These are phyloP conservation scores for Dactylellina leptospora DNA, from an alignment of 2,329 filamentous ascomycete species.

Conservation along the genomic window DNA sequence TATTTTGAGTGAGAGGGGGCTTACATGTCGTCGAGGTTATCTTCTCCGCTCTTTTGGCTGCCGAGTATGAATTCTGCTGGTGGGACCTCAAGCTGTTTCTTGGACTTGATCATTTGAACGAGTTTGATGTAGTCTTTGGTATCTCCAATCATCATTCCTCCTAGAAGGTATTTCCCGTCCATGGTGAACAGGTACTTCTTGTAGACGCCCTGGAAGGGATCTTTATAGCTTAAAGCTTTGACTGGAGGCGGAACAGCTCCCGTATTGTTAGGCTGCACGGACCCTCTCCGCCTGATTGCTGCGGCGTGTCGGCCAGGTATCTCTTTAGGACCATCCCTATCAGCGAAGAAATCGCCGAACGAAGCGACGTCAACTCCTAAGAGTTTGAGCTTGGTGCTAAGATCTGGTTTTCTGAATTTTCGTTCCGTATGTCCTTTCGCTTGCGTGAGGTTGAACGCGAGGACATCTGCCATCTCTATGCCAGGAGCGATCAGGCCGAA, in stretches of 20 bases:
- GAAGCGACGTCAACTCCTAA: conserved; percentile 90
- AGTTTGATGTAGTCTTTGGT: conserved; percentile 90
- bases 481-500: conserved; percentile 90
- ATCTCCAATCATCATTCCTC: conserved; percentile 98
- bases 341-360: conserved; percentile 93
- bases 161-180: conserved; percentile 87
- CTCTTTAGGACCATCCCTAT: conserved; percentile 79
- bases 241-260: conserved; percentile 66
- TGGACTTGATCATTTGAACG: conserved; percentile 84
- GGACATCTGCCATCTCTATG: conserved; percentile 89
- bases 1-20: conserved; percentile 53
- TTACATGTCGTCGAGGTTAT: conserved; percentile 73
- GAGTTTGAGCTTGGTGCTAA: conserved; percentile 91
- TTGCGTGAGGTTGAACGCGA: conserved; percentile 89
- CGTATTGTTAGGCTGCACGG: conserved; percentile 12
- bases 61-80: conserved; percentile 86
- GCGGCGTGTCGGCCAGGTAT: conserved; percentile 65
- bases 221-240: conserved; percentile 86
- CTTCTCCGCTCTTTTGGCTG: conserved; percentile 75
- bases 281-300: conserved; percentile 14
- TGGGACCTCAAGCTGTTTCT: conserved; percentile 78
- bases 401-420: conserved; percentile 81
- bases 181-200: conserved; percentile 92
- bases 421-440: conserved; percentile 68
- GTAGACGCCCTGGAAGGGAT: conserved; percentile 87